These are phyloP conservation scores for Echinosophora koreensis DNA, from an alignment of 306 rosid genomes.

Conservation along the genomic window DNA sequence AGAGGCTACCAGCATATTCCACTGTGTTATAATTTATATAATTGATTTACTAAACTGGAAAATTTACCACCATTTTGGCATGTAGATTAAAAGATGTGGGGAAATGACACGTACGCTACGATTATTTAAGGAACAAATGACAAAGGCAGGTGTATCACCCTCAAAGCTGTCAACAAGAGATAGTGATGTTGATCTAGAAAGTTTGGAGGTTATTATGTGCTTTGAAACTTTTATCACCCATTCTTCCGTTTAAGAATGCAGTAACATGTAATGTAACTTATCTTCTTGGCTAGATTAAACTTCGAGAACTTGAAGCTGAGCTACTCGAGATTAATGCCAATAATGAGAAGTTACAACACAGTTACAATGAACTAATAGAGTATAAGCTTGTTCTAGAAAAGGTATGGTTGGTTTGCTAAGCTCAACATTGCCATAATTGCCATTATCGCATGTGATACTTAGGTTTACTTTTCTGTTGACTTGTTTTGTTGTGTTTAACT, in stretches of 20 bases:
- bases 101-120: conserved; percentile 83
- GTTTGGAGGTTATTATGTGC: conserved; percentile 71
- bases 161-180: conserved; percentile 47
- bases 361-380: conserved; percentile 76
- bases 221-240: background rate
- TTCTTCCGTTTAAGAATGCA: conserved; percentile 7
- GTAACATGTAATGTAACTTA: conserved; percentile 17
- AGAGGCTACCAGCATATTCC: background rate
- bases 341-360: conserved; percentile 72
- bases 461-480: conserved; percentile 14
- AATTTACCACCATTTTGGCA: conserved; percentile 36
- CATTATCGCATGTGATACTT: conserved; percentile 16
- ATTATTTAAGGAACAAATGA: conserved; percentile 81
- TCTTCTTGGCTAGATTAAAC: conserved; percentile 65
- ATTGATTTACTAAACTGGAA: conserved; percentile 23
- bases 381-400: conserved; percentile 81
- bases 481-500: conserved; percentile 26
- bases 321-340: conserved; percentile 73
- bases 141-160: conserved; percentile 63
- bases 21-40: background rate
- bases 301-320: conserved; percentile 82
- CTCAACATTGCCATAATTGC: conserved; percentile 5
- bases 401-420: conserved; percentile 59
- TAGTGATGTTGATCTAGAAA: conserved; percentile 60
- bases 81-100: conserved; percentile 79